These are phyloP conservation scores for Populus simonii DNA, from an alignment of 345 rosid genomes.

Conservation along the genomic window DNA sequence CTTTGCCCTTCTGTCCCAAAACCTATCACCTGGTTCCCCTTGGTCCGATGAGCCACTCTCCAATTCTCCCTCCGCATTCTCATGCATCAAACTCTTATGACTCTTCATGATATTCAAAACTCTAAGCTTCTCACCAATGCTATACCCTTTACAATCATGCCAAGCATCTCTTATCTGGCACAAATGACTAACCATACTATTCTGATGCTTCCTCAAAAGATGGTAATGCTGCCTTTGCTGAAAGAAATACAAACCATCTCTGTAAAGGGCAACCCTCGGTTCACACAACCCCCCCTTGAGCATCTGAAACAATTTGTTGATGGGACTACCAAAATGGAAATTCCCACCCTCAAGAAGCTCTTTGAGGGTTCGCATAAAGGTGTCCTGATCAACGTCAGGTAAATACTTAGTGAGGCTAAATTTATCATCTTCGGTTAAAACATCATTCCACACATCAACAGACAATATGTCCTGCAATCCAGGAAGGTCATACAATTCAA, in stretches of 20 bases:
- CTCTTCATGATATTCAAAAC: slow-evolving; percentile 77
- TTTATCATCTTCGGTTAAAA: slow-evolving; percentile 77
- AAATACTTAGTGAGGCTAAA: slow-evolving; percentile 61
- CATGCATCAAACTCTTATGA: slow-evolving; percentile 77
- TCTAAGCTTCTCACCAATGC: slow-evolving; percentile 85
- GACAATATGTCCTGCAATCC: slow-evolving; percentile 73
- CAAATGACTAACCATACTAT: slow-evolving; percentile 65
- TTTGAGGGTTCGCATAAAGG: slow-evolving; percentile 61
- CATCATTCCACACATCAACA: slow-evolving; percentile 92
- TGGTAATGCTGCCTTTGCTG: slow-evolving; percentile 75
- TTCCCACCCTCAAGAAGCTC: slow-evolving; percentile 72
- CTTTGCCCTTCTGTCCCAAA: slow-evolving; percentile 58
- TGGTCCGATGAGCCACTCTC: slow-evolving; percentile 58
- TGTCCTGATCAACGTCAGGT: slow-evolving; percentile 81
- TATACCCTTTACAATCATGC: slow-evolving; percentile 72
- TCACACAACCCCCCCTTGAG: slow-evolving; percentile 92
- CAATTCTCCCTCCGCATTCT: slow-evolving; percentile 56
- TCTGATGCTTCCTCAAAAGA: slow-evolving; percentile 77
- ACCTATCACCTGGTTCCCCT: slow-evolving; percentile 54
- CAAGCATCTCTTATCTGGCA: slow-evolving; percentile 90
- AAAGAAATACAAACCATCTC: slow-evolving; percentile 71
- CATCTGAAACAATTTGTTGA: slow-evolving; percentile 77
- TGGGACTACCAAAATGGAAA: slow-evolving; percentile 88
- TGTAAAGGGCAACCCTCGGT: slow-evolving; percentile 86
- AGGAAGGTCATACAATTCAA: slow-evolving; percentile 82